Base-by-base conservation (phyloP, 495 filamentous ascomycete species). In the Penicillium crystallinum region DNA sequence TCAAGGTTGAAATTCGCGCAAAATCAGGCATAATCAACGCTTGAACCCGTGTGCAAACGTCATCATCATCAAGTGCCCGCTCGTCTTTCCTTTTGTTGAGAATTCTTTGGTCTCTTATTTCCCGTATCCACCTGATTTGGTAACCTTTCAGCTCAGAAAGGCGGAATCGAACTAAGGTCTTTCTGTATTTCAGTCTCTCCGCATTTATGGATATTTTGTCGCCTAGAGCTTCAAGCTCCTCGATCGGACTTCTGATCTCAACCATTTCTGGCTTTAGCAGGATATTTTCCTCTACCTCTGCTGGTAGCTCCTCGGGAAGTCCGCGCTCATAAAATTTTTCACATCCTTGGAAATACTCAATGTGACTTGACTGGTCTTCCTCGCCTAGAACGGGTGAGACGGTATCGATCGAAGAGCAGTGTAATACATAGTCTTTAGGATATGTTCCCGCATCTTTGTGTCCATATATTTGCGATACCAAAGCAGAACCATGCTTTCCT, bases 401-500 rank as follows among this genome's bases (percentile, higher is more conserved):
- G 30, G 27, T 56, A 50, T 65, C 27, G 35, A 59, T 56, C 8
- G 43, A 58, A 33, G 47, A 65, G 53, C 31, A 62, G 15, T 62
- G 35, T 49, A 53, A 46, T 31, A 55, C 17, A 41, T 62, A 59
- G 10, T 62, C 43, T 47, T 45, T 58, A 6, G 46, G 54, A 44
- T 65, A 65, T 30, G 38, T 65, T 37, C 42, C 42, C 15, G 49
- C 23, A 37, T 37, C 53, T 59, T 53, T 57, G 42, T 65, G 45
- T 12, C 43, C 45, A 44, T 65, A 65, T 0, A 62, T 65, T 39
- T 65, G 41, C 10, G 55, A 64, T 21, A 65, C 56, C 23, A 58
- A 48, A 39, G 47, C 51, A 56, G 56, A 65, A 11, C 51, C 33
- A 34, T 46, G 10, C 0, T 55, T 58, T 33, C 25, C 56, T 62